Conservation (phyloP, 495 filamentous ascomycete genomes). For the Talaromyces ruber region DNA sequence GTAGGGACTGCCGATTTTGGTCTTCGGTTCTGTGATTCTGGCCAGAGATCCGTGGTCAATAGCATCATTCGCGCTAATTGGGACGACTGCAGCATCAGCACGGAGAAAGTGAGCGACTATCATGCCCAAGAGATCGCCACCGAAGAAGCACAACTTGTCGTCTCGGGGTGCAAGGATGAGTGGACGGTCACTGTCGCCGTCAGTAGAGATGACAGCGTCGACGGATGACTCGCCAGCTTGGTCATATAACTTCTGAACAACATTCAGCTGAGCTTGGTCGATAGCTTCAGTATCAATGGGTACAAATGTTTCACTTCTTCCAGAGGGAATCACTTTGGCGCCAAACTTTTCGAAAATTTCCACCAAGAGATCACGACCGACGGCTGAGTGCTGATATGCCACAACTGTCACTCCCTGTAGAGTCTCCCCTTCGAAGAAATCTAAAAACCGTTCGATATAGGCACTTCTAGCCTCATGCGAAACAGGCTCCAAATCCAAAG, state of each 20-base stretch:
- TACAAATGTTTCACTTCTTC: constrained; percentile 19
- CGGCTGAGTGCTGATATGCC: constrained; percentile 21
- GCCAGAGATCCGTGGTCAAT: constrained; percentile 16
- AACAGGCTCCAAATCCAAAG: constrained; percentile 3
- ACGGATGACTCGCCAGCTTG: constrained; percentile 10
- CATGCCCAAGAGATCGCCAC: constrained; percentile 19
- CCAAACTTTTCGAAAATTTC: constrained; percentile 13
- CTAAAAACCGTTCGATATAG: constrained; percentile 18
- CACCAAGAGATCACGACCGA: constrained; percentile 13
- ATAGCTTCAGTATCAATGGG: constrained; percentile 24
- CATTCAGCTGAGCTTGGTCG: constrained; percentile 17
- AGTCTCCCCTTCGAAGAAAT: constrained; percentile 16
- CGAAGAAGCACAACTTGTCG: constrained; percentile 17
- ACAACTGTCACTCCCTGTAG: constrained; percentile 17
- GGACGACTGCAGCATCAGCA: constrained; percentile 18
- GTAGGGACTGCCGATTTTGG: constrained; percentile 20
- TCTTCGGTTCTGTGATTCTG: constrained; percentile 12
- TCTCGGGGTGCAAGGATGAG: constrained; percentile 16
- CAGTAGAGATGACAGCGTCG: constrained; percentile 17
- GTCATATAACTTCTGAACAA: constrained; percentile 11
- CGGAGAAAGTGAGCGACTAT: constrained; percentile 15
- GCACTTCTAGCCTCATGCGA: constrained; percentile 7
- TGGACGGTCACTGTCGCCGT: constrained; percentile 21
- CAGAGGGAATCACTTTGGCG: constrained; percentile 13
- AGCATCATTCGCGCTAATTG: constrained; percentile 20